A percentile compares a stretch with the other conserved stretches of the same genome.
phyloP scores from a whole-genome alignment of 495 filamentous ascomycete species.

The Gamarada debralockiae region DNA sequence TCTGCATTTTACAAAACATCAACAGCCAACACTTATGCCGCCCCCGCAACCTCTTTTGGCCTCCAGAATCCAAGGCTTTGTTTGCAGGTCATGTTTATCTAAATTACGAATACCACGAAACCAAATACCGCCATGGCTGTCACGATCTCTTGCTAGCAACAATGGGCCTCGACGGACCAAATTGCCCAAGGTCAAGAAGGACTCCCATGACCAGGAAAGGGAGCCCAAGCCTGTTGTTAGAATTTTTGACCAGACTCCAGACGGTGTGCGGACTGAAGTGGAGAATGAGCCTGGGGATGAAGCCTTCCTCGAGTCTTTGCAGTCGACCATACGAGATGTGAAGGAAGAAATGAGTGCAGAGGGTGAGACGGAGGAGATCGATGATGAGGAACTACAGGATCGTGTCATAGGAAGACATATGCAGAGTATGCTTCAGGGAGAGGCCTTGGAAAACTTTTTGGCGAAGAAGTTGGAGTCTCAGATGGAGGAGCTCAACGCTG shows the following conservation, averaged over 20 bases:
- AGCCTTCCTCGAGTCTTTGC: neutral
- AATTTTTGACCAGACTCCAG: slow-evolving; percentile 16
- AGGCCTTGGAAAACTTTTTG: neutral
- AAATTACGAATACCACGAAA: slow-evolving; percentile 21
- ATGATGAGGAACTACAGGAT: neutral
- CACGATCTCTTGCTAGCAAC: slow-evolving; percentile 5
- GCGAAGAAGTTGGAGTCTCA: neutral
- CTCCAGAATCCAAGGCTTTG: slow-evolving; percentile 27
- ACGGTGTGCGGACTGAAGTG: slow-evolving; percentile 18
- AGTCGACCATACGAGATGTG: neutral
- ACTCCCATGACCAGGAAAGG: neutral
- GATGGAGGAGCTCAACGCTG: neutral
- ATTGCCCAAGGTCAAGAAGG: neutral
- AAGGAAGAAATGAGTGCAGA: neutral
- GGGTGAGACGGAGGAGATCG: neutral
- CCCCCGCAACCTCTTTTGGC: slow-evolving; percentile 28
- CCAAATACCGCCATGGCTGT: slow-evolving; percentile 10
- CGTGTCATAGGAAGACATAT: neutral
- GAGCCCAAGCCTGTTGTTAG: neutral
- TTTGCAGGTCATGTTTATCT: slow-evolving; percentile 34
- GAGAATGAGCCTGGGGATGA: neutral
- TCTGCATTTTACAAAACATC: neutral
- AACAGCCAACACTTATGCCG: slow-evolving; percentile 29
- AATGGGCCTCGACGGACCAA: neutral
- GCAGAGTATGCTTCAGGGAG: slow-evolving; percentile 5